Base-by-base conservation (phyloP, 768 basidiomycete genomes). In the Boletus vinaceobasis region DNA sequence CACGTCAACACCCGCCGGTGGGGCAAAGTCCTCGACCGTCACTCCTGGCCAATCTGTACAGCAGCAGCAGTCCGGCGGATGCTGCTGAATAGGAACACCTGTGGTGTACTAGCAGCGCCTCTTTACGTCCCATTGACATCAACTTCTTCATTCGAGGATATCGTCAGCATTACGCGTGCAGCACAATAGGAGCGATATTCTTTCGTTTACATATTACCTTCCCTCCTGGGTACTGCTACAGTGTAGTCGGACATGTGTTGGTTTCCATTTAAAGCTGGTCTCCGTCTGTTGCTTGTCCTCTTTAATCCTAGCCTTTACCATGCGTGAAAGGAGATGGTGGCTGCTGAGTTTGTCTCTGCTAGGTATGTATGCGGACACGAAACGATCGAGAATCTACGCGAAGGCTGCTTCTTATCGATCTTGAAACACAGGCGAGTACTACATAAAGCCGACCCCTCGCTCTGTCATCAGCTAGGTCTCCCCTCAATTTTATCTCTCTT, bases 21-120 rank as follows among this genome's bases (percentile, higher is more conserved):
- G 85, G 19, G 85, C 85, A 55, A 94, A 94, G 75, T 85, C 90
- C 50, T 81, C 88, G 52, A 88, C 90, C 49, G 83, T 95, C 58
- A 88, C 87, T 43, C 89, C 88, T 9, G 92, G 92, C 27, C 88
- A 92, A 73, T 85, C 80, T 52, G 88, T 94, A 50, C 85, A 87
- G 68, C 85, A 88, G 69, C 85, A 86, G 73, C 78, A 80, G 65
- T 75, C 82, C 5, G 77, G 83, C 52, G 80, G 88, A 42, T 95
- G 93, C 77, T 95, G 93, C 83, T 95, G 74, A 83, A 73, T 63
- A 50, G 26, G 50, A 44, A 39, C 51, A 60, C 48, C 44, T 60
- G 47, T 40, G 60, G 60, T 60, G 49, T 60, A 50, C 44, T 58
- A 40, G 64, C 57, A 33, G 58, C 48, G 23, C 48, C 55, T 53